Evolutionary conservation across 768 basidiomycete species (phyloP).

Genomic region (Trametes villosa): DNA sequence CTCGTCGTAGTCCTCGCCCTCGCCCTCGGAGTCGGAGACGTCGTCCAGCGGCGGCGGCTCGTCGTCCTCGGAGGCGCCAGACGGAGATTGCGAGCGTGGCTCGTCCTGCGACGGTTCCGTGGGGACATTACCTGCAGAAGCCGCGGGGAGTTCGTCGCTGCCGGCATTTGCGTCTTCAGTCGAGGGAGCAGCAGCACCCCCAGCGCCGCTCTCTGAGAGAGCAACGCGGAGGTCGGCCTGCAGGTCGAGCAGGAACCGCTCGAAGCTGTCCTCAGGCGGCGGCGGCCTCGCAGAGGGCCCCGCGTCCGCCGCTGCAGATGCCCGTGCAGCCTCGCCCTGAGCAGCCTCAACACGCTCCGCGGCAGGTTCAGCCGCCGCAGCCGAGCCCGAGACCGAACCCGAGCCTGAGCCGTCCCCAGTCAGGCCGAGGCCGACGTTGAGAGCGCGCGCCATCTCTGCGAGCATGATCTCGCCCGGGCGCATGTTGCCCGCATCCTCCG

Average conservation of each 20-base stretch:
- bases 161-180: background rate
- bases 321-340: background rate
- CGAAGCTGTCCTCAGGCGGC: conserved; percentile 72
- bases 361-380: background rate
- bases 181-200: background rate
- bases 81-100: background rate
- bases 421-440: conserved; percentile 67
- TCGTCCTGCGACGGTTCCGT: background rate
- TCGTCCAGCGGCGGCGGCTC: conserved; percentile 39
- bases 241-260: conserved; percentile 78
- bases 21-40: conserved; percentile 42
- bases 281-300: conserved; percentile 22
- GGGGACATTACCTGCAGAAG: background rate
- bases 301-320: background rate
- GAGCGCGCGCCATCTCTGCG: conserved; percentile 80
- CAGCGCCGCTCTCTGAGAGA: conserved; percentile 47
- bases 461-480: conserved; percentile 68
- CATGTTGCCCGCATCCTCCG: conserved; percentile 41
- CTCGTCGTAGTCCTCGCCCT: conserved; percentile 34
- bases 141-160: background rate
- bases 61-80: conserved; percentile 26
- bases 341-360: background rate
- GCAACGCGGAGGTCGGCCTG: conserved; percentile 73
- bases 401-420: conserved; percentile 13
- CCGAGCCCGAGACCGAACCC: background rate